Base-by-base conservation (phyloP, 2,329 filamentous ascomycete species). In the Botrytis aclada region DNA sequence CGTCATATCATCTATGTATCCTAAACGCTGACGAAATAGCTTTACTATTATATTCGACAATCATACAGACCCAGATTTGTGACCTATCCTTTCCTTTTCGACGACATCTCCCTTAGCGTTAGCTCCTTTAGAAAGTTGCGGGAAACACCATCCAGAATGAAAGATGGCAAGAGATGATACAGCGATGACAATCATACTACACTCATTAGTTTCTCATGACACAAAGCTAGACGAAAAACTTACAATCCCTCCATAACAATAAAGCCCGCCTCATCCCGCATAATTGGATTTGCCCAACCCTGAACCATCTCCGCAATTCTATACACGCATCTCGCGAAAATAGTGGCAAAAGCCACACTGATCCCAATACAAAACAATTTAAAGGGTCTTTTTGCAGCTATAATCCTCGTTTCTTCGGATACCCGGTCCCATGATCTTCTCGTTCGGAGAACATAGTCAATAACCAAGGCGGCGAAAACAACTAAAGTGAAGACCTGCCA, bases 261-360 rank as follows among this genome's bases (percentile, higher is more conserved):
- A 77, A 90, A 91, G 29, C 85, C 86, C 62, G 83, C 82, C 82
- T 91, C 83, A 80, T 90, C 85, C 76, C 88, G 87, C 88, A 91
- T 90, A 79, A 90, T 87, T 25, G 83, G 78, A 81, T 89, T 90
- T 16, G 86, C 87, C 88, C 88, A 91, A 32, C 89, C 89, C 39
- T 87, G 87, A 2, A 86, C 85, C 87, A 91, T 89, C 79, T 91
- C 89, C 1, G 86, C 86, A 70, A 90, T 75, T 71, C 78, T 70
- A 56, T 79, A 79, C 7, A 78, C 58, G 60, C 78, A 79, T 67
- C 78, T 66, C 1, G 73, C 63, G 34, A 79, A 77, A 8, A 79
- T 73, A 0, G 72, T 70, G 12, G 72, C n/a, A 34, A 75, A 74
- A 8, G 77, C 73, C 16, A 75, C 69, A 20, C 54, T 37, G 10